phyloP scores from a whole-genome alignment of 352 stramenopile species.

The Pythium angustatum region DNA sequence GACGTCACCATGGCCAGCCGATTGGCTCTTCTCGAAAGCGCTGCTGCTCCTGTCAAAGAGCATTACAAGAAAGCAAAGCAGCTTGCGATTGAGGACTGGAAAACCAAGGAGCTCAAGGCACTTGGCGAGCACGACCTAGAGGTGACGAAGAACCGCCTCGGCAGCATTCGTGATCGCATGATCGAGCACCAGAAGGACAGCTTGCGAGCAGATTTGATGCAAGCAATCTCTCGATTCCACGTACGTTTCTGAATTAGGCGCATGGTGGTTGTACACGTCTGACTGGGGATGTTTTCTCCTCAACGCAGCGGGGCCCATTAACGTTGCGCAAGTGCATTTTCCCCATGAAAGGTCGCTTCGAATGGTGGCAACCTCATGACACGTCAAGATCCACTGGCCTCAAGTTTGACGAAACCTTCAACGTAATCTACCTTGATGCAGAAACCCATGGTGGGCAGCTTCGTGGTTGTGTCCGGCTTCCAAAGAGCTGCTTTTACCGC shows the following conservation, averaged over 20 bases:
- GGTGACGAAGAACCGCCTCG: conserved; percentile 51
- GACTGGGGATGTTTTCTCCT: neutral
- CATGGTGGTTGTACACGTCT: neutral
- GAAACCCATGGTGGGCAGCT: conserved; percentile 5
- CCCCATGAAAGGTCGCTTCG: conserved; percentile 53
- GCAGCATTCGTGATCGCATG: conserved; percentile 51
- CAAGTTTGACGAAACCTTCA: conserved; percentile 21
- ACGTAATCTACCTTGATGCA: conserved; percentile 28
- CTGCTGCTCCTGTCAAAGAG: conserved; percentile 47
- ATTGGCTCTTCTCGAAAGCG: conserved; percentile 56
- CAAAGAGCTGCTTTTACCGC: conserved; percentile 53
- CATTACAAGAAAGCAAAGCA: conserved; percentile 59
- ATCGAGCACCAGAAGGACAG: conserved; percentile 50
- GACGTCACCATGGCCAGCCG: conserved; percentile 68
- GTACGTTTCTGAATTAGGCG: conserved; percentile 28
- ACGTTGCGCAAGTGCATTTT: conserved; percentile 60
- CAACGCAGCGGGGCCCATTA: conserved; percentile 45
- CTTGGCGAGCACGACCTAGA: conserved; percentile 62
- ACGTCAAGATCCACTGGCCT: conserved; percentile 42
- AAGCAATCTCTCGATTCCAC: conserved; percentile 48
- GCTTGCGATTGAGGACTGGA: conserved; percentile 60
- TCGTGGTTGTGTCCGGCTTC: conserved; percentile 40
- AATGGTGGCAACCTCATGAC: conserved; percentile 63
- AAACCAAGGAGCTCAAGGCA: conserved; percentile 47
- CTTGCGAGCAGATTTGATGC: conserved; percentile 43